phyloP scores from a whole-genome alignment of 169 alveolate species.

The Amoebophrya sp. region DNA sequence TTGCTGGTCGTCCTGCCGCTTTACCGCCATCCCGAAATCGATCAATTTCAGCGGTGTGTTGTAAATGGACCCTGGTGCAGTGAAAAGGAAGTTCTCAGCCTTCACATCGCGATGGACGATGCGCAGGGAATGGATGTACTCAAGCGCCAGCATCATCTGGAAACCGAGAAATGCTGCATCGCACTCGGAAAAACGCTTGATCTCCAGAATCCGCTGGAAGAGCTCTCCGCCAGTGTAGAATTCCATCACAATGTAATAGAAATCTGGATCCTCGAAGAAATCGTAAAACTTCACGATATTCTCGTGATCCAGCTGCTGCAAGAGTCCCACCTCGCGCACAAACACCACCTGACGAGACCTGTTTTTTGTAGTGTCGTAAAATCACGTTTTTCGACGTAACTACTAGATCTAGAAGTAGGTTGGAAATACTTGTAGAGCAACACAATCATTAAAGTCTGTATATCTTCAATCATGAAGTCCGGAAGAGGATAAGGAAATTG shows the following conservation, averaged over 20 bases:
- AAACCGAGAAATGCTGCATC: conserved; percentile 41
- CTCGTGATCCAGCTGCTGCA: conserved; percentile 68
- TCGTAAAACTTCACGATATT: conserved; percentile 71
- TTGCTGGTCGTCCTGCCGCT: conserved; percentile 27
- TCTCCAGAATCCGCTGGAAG: conserved; percentile 49
- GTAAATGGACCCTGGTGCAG: neutral
- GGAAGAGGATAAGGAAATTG: too few species aligned
- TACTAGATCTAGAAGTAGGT: too few species aligned
- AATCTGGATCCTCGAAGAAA: conserved; percentile 67
- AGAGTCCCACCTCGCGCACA: conserved; percentile 59
- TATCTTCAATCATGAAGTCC: too few species aligned
- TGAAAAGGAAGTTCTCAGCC: conserved; percentile 42
- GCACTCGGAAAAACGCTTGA: conserved; percentile 37
- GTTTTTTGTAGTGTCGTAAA: neutral
- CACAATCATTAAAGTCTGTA: too few species aligned
- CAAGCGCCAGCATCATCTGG: conserved; percentile 44
- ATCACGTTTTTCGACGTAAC: too few species aligned
- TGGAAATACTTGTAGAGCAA: too few species aligned
- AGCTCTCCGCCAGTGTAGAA: conserved; percentile 86
- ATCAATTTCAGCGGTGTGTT: conserved; percentile 36
- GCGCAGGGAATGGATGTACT: conserved; percentile 37
- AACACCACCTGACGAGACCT: conserved; percentile 7
- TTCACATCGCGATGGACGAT: conserved; percentile 47
- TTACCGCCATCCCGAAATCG: conserved; percentile 48
- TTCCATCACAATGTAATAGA: conserved; percentile 74